Evolutionary conservation across 1,139 yeast genomes (phyloP), one percentile per base, ranked within the genome.

Genomic region (Pichia sp.): DNA sequence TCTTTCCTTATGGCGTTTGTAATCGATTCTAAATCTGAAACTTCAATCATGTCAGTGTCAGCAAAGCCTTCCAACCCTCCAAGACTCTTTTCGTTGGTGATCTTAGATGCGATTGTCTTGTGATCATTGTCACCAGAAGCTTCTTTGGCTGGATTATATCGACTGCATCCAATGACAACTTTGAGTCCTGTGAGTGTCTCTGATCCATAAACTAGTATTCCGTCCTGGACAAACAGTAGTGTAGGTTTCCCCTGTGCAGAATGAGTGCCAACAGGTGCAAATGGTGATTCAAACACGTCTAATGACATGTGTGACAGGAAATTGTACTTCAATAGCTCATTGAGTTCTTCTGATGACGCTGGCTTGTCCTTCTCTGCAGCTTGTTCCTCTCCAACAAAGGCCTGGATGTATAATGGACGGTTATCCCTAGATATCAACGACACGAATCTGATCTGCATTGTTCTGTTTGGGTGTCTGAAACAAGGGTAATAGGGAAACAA

Each of bases 291-390:
- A 55, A 82, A 80, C 19, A 81, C 73, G 60, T 82, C 88, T 21
- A 82, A 63, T 2, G 86, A 81, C 84, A 82, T 81, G 59, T 82
- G 85, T 15, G 85, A 74, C 31, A 82, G 65, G 55, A 81, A 81
- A 58, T 82, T 81, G 65, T 79, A 81, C 56, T 80, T 79, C 34
- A 82, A 66, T 46, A 77, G 67, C 51, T 70, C 71, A 55, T 78
- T 75, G 47, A 77, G 70, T 38, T 53, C 53, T 27, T 58, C 63
- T 6, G 28, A 10, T 18, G 19, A 17, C 4, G 22, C 21, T 28
- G 31, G 14, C 14, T 28, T 28, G 3, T 56, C 61, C 32, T 56
- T 59, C 7, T 54, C 37, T 32, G 56, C 33, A 12, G 63, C 62
- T 14, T 35, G 14, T 2, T 36, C n/a, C 14, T 43, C 31, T 7